phyloP scores from a whole-genome alignment of 495 filamentous ascomycete species.

The Lichina pygmaea region DNA sequence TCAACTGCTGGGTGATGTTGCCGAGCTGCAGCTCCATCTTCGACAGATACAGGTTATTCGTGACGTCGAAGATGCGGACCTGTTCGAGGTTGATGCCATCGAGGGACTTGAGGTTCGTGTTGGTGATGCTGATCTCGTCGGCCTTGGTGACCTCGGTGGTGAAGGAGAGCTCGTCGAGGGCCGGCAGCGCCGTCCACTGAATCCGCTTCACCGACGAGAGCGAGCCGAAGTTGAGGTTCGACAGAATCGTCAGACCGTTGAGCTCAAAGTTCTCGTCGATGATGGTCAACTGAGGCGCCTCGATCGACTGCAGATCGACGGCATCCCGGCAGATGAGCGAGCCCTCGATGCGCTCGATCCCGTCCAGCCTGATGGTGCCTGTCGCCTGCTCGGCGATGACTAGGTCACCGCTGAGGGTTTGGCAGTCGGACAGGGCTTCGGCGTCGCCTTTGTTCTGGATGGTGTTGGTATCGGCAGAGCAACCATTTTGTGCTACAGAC shows the following conservation, averaged over 20 bases:
- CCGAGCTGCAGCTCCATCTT: slow-evolving; percentile 42
- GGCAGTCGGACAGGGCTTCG: slow-evolving; percentile 34
- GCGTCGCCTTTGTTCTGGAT: slow-evolving; percentile 50
- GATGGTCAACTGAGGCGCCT: slow-evolving; percentile 18
- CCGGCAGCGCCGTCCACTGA: slow-evolving; percentile 44
- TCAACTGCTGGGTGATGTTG: slow-evolving; percentile 35
- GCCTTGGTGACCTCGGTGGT: slow-evolving; percentile 23
- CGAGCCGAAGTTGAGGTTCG: slow-evolving; percentile 28
- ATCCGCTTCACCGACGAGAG: slow-evolving; percentile 38
- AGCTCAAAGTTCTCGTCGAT: slow-evolving; percentile 41
- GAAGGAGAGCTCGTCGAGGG: slow-evolving; percentile 41
- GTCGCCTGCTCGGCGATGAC: slow-evolving; percentile 27
- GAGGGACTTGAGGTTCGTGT: slow-evolving; percentile 53
- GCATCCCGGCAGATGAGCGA: slow-evolving; percentile 34
- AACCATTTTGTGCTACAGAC: neutral
- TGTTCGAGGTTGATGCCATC: slow-evolving; percentile 48
- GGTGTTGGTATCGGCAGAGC: slow-evolving; percentile 18
- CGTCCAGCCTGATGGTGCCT: slow-evolving; percentile 24
- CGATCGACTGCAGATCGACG: slow-evolving; percentile 25
- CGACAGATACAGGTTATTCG: slow-evolving; percentile 52
- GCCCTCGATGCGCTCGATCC: slow-evolving; percentile 38
- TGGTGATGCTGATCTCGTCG: slow-evolving; percentile 38
- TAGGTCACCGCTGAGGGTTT: slow-evolving; percentile 40
- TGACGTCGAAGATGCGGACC: slow-evolving; percentile 37
- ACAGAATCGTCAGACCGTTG: slow-evolving; percentile 34